Evolutionary conservation across 805 yeast species (phyloP), one percentile per base, ranked within the genome.

Genomic region (Spathaspora hagerdaliae): DNA sequence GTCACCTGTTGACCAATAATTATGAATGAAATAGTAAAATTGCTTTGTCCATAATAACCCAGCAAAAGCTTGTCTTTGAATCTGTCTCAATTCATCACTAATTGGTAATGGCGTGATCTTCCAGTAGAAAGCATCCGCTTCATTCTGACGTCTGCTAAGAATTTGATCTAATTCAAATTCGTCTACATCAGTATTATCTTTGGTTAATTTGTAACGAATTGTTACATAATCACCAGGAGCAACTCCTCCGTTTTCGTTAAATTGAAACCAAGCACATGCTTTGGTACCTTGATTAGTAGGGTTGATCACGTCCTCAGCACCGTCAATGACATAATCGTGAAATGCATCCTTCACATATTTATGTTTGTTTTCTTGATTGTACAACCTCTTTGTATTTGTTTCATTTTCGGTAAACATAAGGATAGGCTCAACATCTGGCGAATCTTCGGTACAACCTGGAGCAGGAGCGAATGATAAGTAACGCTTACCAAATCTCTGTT

Each of bases 21-120:
- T 82, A 64, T 85, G 94, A 47, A 90, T 80, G 56, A 90, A 86
- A 60, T 87, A 85, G 60, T 90, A 90, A 63, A 84, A 90, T 65
- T 90, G 97, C 63, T 90, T 90, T 7, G 94, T 83, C 97, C 97
- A 90, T 59, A 91, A 70, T 63, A 91, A 74, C 1, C 97, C 97
- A 9, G 97, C 91, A 67, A 88, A 88, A 0, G 97, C 96, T 69
- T 90, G 97, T 59, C 97, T 78, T 70, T 90, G 96, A 44, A 90
- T 83, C 58, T 78, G 81, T 59, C 96, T 75, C 55, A 90, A 73
- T 48, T 85, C 86, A 49, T 86, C 90, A 26, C 87, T 77, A 46
- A 88, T 77, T 36, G 96, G 96, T 58, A 88, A 65, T 5, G 97
- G 97, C 10, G 91, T 78, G 35, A 90, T 78, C 60, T 85, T 81